Base-by-base conservation (phyloP, 164 flowering plant species). In the Sedum album region DNA sequence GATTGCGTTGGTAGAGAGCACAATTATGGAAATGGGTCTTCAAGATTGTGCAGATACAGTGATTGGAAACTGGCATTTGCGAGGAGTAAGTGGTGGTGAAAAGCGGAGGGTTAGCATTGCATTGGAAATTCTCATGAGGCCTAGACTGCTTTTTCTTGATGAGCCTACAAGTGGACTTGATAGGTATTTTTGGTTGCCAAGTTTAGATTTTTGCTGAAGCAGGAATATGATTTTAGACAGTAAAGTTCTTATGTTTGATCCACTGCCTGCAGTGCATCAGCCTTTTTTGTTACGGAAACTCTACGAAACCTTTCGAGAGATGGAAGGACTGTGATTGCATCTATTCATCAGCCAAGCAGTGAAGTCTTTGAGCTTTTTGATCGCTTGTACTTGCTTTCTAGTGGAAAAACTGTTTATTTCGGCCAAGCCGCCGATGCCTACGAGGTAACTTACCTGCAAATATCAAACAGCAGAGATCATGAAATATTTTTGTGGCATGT, bases 131-230 rank as follows among this genome's bases (percentile, higher is more conserved):
- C 82, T 93, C 25, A 93, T 83, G 91, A 78, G 97, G 60, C 98
- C 98, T 3, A 76, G 96, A 63, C 68, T 93, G 71, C 96, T 93
- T 65, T 91, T 93, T 71, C 94, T 93, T 7, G 98, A 93, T 68
- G 98, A 93, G 75, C 98, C 98, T 5, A 93, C 98, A 7, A 90
- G 97, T 26, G 97, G 98, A 2, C 96, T 93, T 8, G 98, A 93
- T 68, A 90, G 98, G 97, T 91, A 57, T 2, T 66, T 7, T 67
- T 18, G 21, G n/a, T 18, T 23, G 25, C 33, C 26, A 21, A 25
- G 1, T 26, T 31, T 3, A 1, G 31, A 20, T 39, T 17, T 0
- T 60, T 20, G 14, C 4, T 10, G 20, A 9, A 68, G 41, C 2
- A 23, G 35, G 17, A 28, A 0, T 5, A 17, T 28, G 9, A 2